phyloP scores from a whole-genome alignment of 345 rosid species.

The Garcia nutans region DNA sequence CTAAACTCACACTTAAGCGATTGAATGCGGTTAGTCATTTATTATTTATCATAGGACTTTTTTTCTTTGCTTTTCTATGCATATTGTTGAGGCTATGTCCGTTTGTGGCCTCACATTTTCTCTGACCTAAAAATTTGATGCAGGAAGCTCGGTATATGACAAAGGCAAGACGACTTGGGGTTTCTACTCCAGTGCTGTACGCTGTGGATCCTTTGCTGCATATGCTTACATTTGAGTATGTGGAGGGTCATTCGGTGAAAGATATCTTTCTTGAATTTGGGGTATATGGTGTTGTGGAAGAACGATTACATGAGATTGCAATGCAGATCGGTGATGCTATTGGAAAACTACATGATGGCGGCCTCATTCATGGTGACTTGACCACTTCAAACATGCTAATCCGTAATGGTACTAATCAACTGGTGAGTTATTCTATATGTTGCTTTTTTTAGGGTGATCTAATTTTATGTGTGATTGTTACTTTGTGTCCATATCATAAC shows the following conservation, averaged over 20 bases:
- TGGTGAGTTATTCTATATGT: conserved; percentile 45
- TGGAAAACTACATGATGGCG: conserved; percentile 92
- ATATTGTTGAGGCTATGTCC: not conserved
- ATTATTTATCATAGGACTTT: not conserved
- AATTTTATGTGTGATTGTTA: not conserved
- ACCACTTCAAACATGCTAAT: conserved; percentile 94
- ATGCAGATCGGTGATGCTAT: conserved; percentile 82
- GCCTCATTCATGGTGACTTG: conserved; percentile 92
- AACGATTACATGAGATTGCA: conserved; percentile 71
- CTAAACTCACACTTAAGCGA: conserved; percentile 79
- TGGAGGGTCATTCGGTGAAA: conserved; percentile 78
- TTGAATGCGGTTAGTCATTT: conserved; percentile 74
- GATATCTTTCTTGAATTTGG: conserved; percentile 82
- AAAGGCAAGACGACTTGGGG: conserved; percentile 89
- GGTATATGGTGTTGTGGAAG: conserved; percentile 54
- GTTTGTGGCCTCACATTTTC: conserved; percentile 7
- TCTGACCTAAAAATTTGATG: conserved; percentile 7
- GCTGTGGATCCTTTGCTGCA: conserved; percentile 71
- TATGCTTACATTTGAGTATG: conserved; percentile 75
- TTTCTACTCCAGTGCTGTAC: conserved; percentile 69
- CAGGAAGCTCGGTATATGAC: conserved; percentile 97
- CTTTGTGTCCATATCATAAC: conserved; percentile 16
- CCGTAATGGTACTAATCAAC: conserved; percentile 55
- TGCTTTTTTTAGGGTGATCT: too few relatives aligned
- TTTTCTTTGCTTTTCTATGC: conserved; percentile 2